Base-by-base conservation (phyloP, 345 rosid genomes). In the Cardamine occulta region DNA sequence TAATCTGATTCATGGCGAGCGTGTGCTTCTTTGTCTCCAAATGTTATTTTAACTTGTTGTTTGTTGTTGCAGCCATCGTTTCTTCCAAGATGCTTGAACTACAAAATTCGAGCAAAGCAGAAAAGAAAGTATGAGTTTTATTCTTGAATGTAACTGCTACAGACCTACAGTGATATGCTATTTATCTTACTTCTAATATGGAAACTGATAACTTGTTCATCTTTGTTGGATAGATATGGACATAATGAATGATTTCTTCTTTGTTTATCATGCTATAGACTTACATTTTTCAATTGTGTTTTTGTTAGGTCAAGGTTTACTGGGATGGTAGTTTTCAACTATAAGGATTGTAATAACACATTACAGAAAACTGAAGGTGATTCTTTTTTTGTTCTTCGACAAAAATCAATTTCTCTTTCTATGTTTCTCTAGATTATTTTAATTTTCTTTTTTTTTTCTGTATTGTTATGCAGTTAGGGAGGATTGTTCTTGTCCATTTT, bases 401-500 rank as follows among this genome's bases (percentile, higher is more conserved):
- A 40, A 14, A 23, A 15, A 51, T 21, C 44, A 0, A 47, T 48
- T 15, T 47, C 34, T 64, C 8, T 42, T 15, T 58, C 39, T 63
- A 11, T 48, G n/a, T 24, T 37, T 57, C 59, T 40, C 24, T 75
- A 15, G 54, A 7, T n/a, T 42, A 37, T 5, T 59, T 59, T 58
- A 1, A 4, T 59, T 37, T 51, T 57, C n/a, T 58, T 8, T 14
- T 49, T 28, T 54, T 53, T 28, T 48, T 47, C 4, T 56, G 11
- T 74, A 42, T 67, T 48, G 18, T 78, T 39, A 58, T 85, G 91
- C 95, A 96, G 99, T 96, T 72, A 91, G 88, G 75, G 94, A 89
- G 78, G 89, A 91, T 74, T 93, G 81, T 72, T 91, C 96, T 77
- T 96, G 98, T 82, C 97, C 99, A 4, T 93, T 96, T 77, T 96